phyloP scores from a whole-genome alignment of 2,329 filamentous ascomycete genomes.

The Ophiostoma sp. region DNA sequence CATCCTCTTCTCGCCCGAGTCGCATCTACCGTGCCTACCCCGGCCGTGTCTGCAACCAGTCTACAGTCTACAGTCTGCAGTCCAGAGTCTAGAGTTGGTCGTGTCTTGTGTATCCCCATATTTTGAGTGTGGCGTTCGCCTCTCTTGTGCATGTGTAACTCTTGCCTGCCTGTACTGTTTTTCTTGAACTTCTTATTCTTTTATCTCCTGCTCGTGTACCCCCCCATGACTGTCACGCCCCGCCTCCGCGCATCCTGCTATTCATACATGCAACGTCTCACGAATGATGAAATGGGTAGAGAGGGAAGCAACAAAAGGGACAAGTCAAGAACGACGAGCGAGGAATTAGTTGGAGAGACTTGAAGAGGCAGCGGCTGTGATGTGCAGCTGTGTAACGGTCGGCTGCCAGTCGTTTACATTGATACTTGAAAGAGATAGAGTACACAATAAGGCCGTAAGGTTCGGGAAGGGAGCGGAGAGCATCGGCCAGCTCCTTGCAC shows the following conservation, averaged over 20 bases:
- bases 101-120: constrained; percentile 1
- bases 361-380: neutral
- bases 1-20: neutral
- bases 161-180: neutral
- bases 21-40: neutral
- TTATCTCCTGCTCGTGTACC: neutral
- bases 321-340: neutral
- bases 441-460: constrained; percentile 23
- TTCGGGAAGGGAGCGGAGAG: constrained; percentile 16
- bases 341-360: neutral
- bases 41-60: neutral
- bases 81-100: neutral
- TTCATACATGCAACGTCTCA: constrained; percentile 1
- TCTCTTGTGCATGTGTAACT: constrained; percentile 13
- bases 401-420: neutral
- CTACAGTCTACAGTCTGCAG: constrained; percentile 2
- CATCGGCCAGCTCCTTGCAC: constrained; percentile 17
- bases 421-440: neutral
- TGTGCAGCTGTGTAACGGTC: neutral
- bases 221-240: too few species aligned
- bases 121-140: constrained; percentile 20
- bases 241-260: neutral
- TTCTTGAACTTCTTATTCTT: neutral
- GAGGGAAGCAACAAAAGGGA: neutral
- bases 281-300: neutral